Percentiles rank a stretch among this genome's conserved stretches.
phyloP scores from a whole-genome alignment of 257 asterid species.

The Capsicum chinense region DNA sequence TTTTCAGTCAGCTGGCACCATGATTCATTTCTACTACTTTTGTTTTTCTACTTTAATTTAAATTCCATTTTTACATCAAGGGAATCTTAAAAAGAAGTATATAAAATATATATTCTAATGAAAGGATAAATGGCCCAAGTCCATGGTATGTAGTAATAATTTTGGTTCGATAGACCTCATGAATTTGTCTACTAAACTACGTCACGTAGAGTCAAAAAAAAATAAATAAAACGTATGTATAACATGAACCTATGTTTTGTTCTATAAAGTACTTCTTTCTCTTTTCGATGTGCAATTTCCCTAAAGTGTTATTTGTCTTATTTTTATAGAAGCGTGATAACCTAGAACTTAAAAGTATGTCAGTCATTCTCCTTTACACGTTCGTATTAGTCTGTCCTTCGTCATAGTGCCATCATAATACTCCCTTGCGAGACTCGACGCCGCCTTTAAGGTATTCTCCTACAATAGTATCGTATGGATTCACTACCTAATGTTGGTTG shows the following conservation, averaged over 20 bases:
- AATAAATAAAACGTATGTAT: not conserved
- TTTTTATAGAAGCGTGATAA: not conserved
- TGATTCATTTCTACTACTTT: constrained; percentile 7
- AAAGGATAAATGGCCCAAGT: no score
- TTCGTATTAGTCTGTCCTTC: not conserved
- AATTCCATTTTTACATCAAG: not conserved
- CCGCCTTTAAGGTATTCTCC: no score
- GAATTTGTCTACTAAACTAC: not conserved
- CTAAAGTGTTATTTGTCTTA: not conserved
- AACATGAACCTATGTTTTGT: not conserved
- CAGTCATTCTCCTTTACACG: not conserved
- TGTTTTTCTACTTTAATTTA: not conserved
- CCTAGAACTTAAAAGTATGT: no score
- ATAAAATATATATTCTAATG: no score
- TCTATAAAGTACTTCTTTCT: not conserved
- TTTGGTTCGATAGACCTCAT: not conserved
- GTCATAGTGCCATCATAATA: not conserved
- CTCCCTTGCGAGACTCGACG: not conserved
- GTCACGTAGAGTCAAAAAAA: no score
- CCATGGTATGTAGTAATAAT: no score
- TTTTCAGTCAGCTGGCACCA: constrained; percentile 25
- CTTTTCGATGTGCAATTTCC: not conserved
- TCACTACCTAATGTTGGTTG: no score
- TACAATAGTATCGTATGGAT: no score
- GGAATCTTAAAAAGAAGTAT: not conserved